phyloP scores from a whole-genome alignment of 306 rosid genomes.

The Gillenia trifoliata region DNA sequence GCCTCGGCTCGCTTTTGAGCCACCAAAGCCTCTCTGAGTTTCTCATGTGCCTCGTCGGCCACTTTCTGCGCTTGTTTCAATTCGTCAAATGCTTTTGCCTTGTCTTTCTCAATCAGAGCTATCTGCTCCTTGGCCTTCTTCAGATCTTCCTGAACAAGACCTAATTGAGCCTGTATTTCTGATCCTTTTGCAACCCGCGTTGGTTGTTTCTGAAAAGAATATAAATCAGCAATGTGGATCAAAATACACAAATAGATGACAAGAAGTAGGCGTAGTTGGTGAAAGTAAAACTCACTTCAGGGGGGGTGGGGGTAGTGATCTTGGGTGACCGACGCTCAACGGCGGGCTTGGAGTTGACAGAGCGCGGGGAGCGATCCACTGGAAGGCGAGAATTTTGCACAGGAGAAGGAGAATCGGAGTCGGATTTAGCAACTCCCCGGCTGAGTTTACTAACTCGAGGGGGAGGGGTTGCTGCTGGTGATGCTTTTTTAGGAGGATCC shows the following conservation, averaged over 20 bases:
- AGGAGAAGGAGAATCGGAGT: conserved; percentile 60
- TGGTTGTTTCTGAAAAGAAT: conserved; percentile 56
- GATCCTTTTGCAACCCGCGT: conserved; percentile 58
- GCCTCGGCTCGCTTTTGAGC: conserved; percentile 90
- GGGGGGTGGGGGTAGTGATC: conserved; percentile 41
- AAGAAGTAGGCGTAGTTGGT: not conserved
- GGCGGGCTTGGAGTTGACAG: conserved; percentile 54
- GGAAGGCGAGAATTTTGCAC: conserved; percentile 66
- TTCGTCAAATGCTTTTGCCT: conserved; percentile 57
- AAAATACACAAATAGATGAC: conserved; percentile 1
- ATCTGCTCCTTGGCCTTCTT: conserved; percentile 84
- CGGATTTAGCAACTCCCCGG: conserved; percentile 63
- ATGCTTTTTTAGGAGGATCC: conserved; percentile 62
- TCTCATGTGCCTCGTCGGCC: conserved; percentile 79
- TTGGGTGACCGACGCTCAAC: conserved; percentile 64
- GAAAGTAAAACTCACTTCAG: conserved; percentile 60
- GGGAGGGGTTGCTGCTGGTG: conserved; percentile 48
- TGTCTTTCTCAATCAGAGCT: conserved; percentile 64
- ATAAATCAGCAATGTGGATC: conserved; percentile 17
- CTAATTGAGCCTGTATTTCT: conserved; percentile 67
- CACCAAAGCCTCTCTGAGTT: conserved; percentile 77
- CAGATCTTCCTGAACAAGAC: conserved; percentile 71
- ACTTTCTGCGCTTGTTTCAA: conserved; percentile 75
- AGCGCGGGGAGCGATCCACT: conserved; percentile 71
- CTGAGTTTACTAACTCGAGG: conserved; percentile 71